A percentile compares a stretch with the other conserved stretches of the same genome.
phyloP scores from a whole-genome alignment of 2,329 filamentous ascomycete species.

The Tolypocladium tropicale region DNA sequence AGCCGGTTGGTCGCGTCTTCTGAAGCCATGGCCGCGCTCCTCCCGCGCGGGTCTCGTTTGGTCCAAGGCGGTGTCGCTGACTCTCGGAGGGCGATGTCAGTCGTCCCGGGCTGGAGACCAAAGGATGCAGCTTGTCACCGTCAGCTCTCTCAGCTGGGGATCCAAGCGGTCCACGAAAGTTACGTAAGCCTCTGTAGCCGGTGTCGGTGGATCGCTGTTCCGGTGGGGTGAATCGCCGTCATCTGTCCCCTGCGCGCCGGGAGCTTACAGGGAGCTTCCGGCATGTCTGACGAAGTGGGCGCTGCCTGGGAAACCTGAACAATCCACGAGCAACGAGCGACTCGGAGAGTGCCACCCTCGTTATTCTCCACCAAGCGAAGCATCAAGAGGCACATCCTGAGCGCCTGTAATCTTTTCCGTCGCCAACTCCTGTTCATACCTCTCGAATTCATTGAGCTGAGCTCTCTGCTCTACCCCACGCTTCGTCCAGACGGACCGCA shows the following conservation, averaged over 20 bases:
- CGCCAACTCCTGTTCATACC: not conserved
- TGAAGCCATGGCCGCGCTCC: constrained; percentile 36
- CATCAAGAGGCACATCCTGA: not conserved
- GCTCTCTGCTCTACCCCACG: not conserved
- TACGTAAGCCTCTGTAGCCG: constrained; percentile 6
- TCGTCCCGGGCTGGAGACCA: not conserved
- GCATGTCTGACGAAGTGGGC: constrained; percentile 9
- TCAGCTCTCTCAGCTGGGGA: not conserved
- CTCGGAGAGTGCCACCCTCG: not conserved
- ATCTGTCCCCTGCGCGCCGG: not conserved
- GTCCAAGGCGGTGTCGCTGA: not conserved
- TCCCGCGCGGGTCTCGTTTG: not conserved
- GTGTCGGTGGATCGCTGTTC: constrained; percentile 18
- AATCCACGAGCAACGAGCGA: not conserved
- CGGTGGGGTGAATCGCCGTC: constrained; percentile 12
- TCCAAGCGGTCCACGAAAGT: not conserved
- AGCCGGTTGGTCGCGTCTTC: constrained; percentile 43
- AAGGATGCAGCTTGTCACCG: not conserved
- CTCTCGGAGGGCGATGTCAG: not conserved
- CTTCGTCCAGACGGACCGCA: not conserved
- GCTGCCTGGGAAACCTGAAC: constrained; percentile 3
- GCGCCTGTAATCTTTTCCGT: not conserved
- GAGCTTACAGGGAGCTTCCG: constrained; percentile 2
- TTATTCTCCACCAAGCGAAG: not conserved
- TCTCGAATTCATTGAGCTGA: not conserved